Evolutionary conservation across 306 rosid species (phyloP).

Genomic region (Notholithocarpus densiflorus): DNA sequence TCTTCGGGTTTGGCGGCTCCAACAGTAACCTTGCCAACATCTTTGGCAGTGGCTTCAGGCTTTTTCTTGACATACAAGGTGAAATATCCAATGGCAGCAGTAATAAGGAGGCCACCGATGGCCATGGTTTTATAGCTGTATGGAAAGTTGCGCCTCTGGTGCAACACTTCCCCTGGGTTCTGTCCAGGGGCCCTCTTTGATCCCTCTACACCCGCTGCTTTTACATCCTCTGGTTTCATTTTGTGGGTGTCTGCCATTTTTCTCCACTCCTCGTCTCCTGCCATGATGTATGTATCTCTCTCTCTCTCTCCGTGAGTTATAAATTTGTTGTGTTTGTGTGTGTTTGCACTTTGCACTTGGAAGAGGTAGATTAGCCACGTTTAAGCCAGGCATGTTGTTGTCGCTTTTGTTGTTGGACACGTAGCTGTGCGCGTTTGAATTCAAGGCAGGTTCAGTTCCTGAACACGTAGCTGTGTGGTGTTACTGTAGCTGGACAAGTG

Average conservation of each 20-base stretch:
- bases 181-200: conserved; percentile 65
- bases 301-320: background rate
- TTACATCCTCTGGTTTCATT: conserved; percentile 53
- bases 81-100: conserved; percentile 43
- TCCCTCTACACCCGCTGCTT: conserved; percentile 58
- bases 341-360: no score
- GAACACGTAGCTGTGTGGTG: background rate
- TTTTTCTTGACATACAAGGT: conserved; percentile 53
- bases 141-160: conserved; percentile 61
- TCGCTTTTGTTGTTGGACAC: background rate
- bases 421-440: background rate
- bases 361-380: no score
- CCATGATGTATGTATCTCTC: conserved; percentile 23
- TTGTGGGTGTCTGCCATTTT: conserved; percentile 56
- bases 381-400: background rate
- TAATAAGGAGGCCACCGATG: conserved; percentile 38
- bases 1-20: conserved; percentile 47
- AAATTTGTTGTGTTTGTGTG: no score
- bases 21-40: conserved; percentile 60
- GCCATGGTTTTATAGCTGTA: conserved; percentile 31
- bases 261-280: conserved; percentile 49
- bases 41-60: conserved; percentile 60
- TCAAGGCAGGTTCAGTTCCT: background rate
- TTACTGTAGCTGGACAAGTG: background rate
- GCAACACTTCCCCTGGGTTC: conserved; percentile 52